These are phyloP conservation scores for Pseudocercospora crystallina DNA, from an alignment of 2,329 filamentous ascomycete genomes.

Conservation along the genomic window DNA sequence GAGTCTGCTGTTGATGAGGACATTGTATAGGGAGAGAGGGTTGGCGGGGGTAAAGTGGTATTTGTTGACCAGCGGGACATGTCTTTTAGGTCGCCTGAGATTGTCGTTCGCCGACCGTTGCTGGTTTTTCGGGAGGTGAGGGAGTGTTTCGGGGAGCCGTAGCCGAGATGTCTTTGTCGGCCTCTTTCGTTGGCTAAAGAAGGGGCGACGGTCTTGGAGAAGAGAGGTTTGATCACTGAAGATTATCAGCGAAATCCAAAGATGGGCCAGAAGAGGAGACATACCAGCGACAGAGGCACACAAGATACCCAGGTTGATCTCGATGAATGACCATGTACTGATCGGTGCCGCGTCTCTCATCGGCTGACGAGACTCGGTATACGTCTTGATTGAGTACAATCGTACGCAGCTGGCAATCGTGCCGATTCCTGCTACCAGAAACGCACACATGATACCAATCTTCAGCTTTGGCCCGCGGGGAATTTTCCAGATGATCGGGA, in stretches of 20 bases:
- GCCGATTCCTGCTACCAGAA: constrained; percentile 27
- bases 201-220: constrained; percentile 17
- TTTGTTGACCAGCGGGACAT: constrained; percentile 8
- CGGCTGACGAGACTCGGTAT: constrained; percentile 27
- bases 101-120: neutral
- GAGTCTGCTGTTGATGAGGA: no score
- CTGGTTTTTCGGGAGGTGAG: constrained; percentile 1
- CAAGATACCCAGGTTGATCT: constrained; percentile 35
- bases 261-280: constrained; percentile 3
- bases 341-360: constrained; percentile 32
- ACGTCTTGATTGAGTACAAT: constrained; percentile 33
- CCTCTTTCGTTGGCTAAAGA: constrained; percentile 8
- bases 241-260: neutral
- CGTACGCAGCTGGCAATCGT: constrained; percentile 33
- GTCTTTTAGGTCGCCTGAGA: constrained; percentile 12
- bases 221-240: constrained; percentile 22
- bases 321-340: constrained; percentile 35
- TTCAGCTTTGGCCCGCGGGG: constrained; percentile 34
- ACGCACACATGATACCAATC: constrained; percentile 35
- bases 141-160: constrained; percentile 6
- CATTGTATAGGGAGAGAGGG: no score
- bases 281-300: constrained; percentile 32
- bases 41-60: no score
- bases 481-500: constrained; percentile 40
- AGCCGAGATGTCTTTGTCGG: constrained; percentile 1